Base-by-base conservation (phyloP, 2,329 filamentous ascomycete species). In the Aulographum hederae region DNA sequence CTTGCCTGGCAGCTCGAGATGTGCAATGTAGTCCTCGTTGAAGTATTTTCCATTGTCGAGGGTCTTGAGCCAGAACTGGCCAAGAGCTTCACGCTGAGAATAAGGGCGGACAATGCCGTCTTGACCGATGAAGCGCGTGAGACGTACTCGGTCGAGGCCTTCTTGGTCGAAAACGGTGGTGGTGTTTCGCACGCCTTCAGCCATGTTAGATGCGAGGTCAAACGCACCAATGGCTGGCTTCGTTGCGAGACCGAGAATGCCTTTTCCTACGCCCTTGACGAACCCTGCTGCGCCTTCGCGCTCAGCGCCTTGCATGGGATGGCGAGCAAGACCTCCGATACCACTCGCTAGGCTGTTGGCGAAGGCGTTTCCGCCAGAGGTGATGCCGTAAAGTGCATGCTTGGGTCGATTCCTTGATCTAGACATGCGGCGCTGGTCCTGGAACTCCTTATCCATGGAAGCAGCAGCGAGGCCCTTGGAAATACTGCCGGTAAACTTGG, bases 61-160 rank as follows among this genome's bases (percentile, higher is more conserved):
- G 36, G 93, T 92, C 65, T 98, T 98, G 40, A 98, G 73, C 91
- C 89, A 98, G 61, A 82, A 94, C 52, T 98, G 89, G 1, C 89
- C 89, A 3, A 98, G 72, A 0, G 89, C 85, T 61, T 98, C 89
- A 29, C 89, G 80, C 49, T 92, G 80, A 34, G 76, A 85, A 61
- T 93, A 98, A 0, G 89, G 85, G 3, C 86, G 77, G 20, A 98
- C 85, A 37, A 98, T 80, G 26, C 89, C 89, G 50, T 98, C 86
- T 26, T 75, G 71, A 12, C 82, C 80, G 37, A 98, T 82, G 58
- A 92, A 94, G 13, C 89, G 78, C 4, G 85, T 79, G 32, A 92
- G 68, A n/a, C 89, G 80, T 16, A 93, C 84, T 30, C 89, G 82
- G 44, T 98, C 91, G 5, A 98, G 73, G 32, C 91, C 89, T 37